These are phyloP conservation scores for Tetrahymena malaccensis DNA, from an alignment of 73 alveolate species.

Conservation along the genomic window DNA sequence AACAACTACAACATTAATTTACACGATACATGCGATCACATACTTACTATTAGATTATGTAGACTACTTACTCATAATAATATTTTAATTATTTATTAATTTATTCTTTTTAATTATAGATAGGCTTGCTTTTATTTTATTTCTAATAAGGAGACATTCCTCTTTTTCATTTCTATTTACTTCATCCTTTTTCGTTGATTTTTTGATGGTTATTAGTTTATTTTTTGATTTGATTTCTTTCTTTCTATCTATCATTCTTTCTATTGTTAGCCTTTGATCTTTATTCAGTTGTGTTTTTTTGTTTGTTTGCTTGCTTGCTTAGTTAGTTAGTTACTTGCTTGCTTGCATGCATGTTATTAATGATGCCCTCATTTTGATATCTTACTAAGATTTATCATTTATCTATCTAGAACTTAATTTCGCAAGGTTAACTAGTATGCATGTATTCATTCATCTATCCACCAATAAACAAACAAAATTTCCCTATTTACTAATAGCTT, in stretches of 20 bases:
- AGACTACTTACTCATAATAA: neutral
- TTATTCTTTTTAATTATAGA: neutral
- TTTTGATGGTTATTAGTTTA: neutral
- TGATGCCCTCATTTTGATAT: too few species aligned
- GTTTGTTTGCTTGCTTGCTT: too few species aligned
- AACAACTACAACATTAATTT: neutral
- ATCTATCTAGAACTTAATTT: neutral
- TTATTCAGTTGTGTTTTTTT: neutral
- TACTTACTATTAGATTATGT: neutral
- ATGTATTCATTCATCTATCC: neutral
- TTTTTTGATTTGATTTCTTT: too few species aligned
- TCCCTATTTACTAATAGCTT: neutral
- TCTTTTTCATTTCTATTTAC: neutral
- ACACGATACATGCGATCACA: neutral
- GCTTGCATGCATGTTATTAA: neutral
- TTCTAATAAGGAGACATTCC: neutral
- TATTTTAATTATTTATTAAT: neutral
- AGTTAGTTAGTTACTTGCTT: too few species aligned
- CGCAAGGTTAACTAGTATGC: neutral
- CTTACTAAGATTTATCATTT: too few species aligned
- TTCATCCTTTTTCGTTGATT: neutral
- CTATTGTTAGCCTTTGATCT: neutral
- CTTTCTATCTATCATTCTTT: neutral
- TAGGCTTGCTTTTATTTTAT: neutral
- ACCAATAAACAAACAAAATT: neutral